Evolutionary conservation across 1,284 basidiomycete genomes (phyloP).

Genomic region (Boletus semigastroideus): DNA sequence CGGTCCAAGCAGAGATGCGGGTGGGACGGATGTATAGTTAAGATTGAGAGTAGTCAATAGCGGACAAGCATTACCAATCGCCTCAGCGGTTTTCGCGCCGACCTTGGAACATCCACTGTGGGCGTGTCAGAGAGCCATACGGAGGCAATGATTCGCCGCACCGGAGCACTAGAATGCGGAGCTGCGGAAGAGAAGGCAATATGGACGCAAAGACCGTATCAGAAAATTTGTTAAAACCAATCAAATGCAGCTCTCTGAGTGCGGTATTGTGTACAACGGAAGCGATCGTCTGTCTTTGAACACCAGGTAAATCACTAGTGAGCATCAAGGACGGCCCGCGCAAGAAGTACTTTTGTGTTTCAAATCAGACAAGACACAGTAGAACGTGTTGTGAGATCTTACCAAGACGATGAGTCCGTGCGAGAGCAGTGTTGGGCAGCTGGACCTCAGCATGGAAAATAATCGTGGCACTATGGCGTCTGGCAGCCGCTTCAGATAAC

Average conservation of each 20-base stretch:
- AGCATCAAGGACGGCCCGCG: slow-evolving; percentile 53
- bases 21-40: slow-evolving; percentile 58
- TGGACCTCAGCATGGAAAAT: slow-evolving; percentile 48
- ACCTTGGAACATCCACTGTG: slow-evolving; percentile 60
- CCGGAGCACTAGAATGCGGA: slow-evolving; percentile 55
- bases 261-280: slow-evolving; percentile 41
- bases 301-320: slow-evolving; percentile 51
- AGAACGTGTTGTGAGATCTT: slow-evolving; percentile 17
- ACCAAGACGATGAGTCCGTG: slow-evolving; percentile 59
- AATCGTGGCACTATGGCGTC: slow-evolving; percentile 51
- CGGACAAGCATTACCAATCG: slow-evolving; percentile 43
- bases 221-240: slow-evolving; percentile 49
- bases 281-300: slow-evolving; percentile 49
- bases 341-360: slow-evolving; percentile 50
- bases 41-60: slow-evolving; percentile 52
- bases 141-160: slow-evolving; percentile 28
- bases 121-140: slow-evolving; percentile 12
- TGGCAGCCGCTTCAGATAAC: slow-evolving; percentile 49
- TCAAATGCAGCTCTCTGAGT: slow-evolving; percentile 52
- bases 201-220: slow-evolving; percentile 53
- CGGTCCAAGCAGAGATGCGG: slow-evolving; percentile 46
- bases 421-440: slow-evolving; percentile 50
- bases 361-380: background rate
- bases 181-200: slow-evolving; percentile 42
- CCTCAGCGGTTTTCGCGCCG: slow-evolving; percentile 46